These are phyloP conservation scores for Prunus fruticosa DNA, from an alignment of 306 rosid species.

Conservation along the genomic window DNA sequence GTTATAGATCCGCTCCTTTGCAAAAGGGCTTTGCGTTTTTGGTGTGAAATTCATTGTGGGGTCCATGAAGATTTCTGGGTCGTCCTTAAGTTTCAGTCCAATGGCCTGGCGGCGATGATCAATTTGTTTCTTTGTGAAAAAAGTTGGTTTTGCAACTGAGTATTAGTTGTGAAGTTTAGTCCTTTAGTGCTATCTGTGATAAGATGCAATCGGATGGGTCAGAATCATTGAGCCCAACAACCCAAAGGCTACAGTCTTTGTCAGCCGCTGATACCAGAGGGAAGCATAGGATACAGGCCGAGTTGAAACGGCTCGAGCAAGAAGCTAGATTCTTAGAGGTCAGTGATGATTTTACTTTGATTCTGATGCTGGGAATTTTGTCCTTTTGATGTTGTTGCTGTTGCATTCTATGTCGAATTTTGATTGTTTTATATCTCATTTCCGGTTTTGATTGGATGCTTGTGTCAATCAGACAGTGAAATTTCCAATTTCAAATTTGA, in stretches of 20 bases:
- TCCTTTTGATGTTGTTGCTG: not conserved
- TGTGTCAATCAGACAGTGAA: not conserved
- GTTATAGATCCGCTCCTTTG: constrained; percentile 37
- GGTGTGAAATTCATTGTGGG: constrained; percentile 37
- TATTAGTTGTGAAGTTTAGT: constrained; percentile 12
- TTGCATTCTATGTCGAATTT: not conserved
- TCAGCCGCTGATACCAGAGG: constrained; percentile 80
- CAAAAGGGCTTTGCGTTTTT: constrained; percentile 22
- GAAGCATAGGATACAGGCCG: constrained; percentile 89
- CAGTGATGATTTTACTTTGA: constrained; percentile 10
- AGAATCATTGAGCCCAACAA: constrained; percentile 54
- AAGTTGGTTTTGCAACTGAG: constrained; percentile 14
- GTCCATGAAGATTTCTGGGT: constrained; percentile 54
- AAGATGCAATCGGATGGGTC: constrained; percentile 69
- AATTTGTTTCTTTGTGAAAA: constrained; percentile 13
- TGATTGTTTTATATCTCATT: not conserved
- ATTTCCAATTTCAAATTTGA: not conserved
- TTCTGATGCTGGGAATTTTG: not conserved
- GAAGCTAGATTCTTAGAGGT: constrained; percentile 94
- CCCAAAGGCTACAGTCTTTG: constrained; percentile 66
- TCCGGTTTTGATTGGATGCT: constrained; percentile 2
- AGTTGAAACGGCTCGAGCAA: constrained; percentile 84
- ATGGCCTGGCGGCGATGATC: constrained; percentile 39
- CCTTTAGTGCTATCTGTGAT: constrained; percentile 18
- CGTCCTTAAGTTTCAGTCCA: constrained; percentile 29